Conservation (phyloP, 192 early-diverging fungal species). For the Gonapodya sp. region DNA sequence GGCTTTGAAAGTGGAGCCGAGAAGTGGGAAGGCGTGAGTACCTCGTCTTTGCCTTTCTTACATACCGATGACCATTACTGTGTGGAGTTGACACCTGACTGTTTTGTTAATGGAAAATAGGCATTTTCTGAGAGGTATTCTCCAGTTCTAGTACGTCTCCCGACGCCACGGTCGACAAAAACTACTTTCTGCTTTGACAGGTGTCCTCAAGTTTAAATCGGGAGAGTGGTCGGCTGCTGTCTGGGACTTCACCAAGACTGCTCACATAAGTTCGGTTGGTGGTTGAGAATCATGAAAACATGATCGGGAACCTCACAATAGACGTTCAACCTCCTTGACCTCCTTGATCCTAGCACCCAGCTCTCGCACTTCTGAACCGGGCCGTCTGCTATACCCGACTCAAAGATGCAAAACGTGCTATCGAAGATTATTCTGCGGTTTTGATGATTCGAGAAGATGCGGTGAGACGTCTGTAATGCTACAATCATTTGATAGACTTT, state of each 20-base stretch:
- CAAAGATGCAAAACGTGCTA: not conserved
- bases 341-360: not conserved
- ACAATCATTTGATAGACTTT: conserved; percentile 8
- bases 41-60: not conserved
- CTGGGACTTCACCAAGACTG: not conserved
- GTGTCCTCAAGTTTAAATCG: not conserved
- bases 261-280: not conserved
- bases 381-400: not conserved
- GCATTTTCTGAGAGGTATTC: too few relatives aligned
- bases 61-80: not conserved
- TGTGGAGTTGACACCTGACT: not conserved
- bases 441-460: not conserved
- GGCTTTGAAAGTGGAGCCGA: not conserved
- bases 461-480: not conserved
- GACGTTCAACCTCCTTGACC: too few relatives aligned
- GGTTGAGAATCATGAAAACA: not conserved
- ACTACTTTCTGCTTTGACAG: not conserved
- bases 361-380: not conserved
- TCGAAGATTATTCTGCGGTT: not conserved
- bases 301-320: too few relatives aligned
- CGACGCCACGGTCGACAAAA: not conserved
- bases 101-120: too few relatives aligned
- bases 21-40: not conserved
- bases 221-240: not conserved
- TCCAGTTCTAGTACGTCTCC: not conserved